Evolutionary conservation across 352 stramenopile species (phyloP), one percentile per base, ranked within the genome.

Genomic region (Poterioochromonas sp.): DNA sequence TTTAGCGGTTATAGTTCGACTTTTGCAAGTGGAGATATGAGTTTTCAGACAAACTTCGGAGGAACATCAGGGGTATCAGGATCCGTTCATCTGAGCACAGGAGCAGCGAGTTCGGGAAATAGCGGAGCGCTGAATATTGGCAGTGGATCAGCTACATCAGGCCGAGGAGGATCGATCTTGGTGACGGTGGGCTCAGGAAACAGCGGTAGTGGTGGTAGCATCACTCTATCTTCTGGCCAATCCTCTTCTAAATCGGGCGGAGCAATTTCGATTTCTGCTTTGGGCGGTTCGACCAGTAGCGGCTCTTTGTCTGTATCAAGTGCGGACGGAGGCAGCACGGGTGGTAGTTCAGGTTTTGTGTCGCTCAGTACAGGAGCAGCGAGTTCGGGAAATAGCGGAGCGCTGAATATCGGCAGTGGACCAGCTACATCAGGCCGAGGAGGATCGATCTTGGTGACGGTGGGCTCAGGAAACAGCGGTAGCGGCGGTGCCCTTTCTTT

Each of bases 161-260:
- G 87, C 37, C 76, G 84, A 64, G 92, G 91, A 44, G 90, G 92
- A 20, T 84, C 88, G 54, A 89, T 97, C 51, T 82, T 82, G 34
- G 44, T 93, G 15, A 84, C 70, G 60, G 88, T 92, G 79, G 93
- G 93, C 11, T 86, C 83, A 54, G 90, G 90, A 26, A 86, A 90
- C 62, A 88, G 88, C 51, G 88, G 85, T 3, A 87, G 88, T 78
- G 93, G 93, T 58, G 92, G 93, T 32, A 85, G 87, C 73, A 83
- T 96, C 51, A 76, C 77, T 5, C 49, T 97, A n/a, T 86, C 85
- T 29, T 88, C 86, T 60, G 92, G 92, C 37, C 85, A 77, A 20
- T 87, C 85, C 2, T 84, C 79, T 53, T 87, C 95, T 81, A 84
- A 86, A 3, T 89, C 95, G 76, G 93, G 93, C n/a, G 91, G 92